Evolutionary conservation across 2,329 filamentous ascomycete genomes (phyloP).

Genomic region (Xylariaceae sp.): DNA sequence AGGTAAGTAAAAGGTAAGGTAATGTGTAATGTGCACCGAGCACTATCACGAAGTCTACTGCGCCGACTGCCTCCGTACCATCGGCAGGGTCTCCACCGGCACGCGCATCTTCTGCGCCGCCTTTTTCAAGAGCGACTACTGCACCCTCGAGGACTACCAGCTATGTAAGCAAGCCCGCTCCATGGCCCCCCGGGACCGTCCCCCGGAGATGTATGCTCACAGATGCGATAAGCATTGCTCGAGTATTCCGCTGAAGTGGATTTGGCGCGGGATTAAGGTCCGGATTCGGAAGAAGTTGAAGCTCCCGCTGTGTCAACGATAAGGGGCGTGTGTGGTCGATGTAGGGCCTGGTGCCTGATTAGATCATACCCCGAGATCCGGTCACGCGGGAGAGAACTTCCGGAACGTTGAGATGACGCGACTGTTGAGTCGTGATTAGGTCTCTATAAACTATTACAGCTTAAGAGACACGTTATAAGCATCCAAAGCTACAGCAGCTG

Average conservation of each 20-base stretch:
- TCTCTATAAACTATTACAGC: slow-evolving; percentile 34
- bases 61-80: background rate
- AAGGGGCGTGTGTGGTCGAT: background rate
- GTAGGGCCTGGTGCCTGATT: background rate
- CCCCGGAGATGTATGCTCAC: background rate
- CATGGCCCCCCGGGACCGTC: background rate
- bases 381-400: background rate
- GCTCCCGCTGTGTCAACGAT: background rate
- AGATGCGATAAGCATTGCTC: background rate
- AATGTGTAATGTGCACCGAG: slow-evolving; percentile 9
- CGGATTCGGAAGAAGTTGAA: background rate
- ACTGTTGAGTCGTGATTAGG: background rate
- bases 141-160: slow-evolving; percentile 2
- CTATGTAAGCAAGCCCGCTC: slow-evolving; percentile 3
- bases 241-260: background rate
- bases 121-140: background rate
- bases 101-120: background rate
- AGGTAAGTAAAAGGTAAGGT: background rate
- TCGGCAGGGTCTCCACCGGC: slow-evolving; percentile 6
- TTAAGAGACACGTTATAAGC: slow-evolving; percentile 64
- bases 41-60: slow-evolving; percentile 16
- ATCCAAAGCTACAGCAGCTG: slow-evolving; percentile 63
- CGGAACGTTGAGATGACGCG: background rate
- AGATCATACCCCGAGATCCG: background rate
- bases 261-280: background rate